These are phyloP conservation scores for Didymella segeticola DNA, from an alignment of 2,329 filamentous ascomycete species.

Conservation along the genomic window DNA sequence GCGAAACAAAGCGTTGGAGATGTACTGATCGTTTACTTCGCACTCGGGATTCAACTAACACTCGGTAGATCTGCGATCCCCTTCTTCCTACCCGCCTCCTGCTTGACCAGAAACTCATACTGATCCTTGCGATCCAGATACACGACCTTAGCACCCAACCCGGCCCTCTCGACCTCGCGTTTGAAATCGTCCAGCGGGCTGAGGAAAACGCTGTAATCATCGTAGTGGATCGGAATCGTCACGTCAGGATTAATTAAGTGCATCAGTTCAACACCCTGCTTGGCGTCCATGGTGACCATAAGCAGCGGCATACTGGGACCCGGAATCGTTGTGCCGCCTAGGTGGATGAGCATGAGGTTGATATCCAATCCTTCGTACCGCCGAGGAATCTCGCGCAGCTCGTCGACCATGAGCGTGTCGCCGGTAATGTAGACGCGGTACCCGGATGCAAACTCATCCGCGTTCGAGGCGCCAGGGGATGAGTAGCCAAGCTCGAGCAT, in stretches of 20 bases:
- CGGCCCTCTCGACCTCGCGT: slow-evolving; percentile 60
- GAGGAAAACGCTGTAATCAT: slow-evolving; percentile 65
- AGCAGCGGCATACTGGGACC: slow-evolving; percentile 64
- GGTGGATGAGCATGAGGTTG: slow-evolving; percentile 71
- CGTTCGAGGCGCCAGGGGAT: slow-evolving; percentile 16
- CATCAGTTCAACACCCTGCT: slow-evolving; percentile 67
- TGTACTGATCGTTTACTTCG: too few species aligned
- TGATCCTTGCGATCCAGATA: slow-evolving; percentile 67
- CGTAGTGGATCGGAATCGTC: slow-evolving; percentile 60
- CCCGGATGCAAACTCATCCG: slow-evolving; percentile 52
- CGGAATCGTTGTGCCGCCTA: slow-evolving; percentile 71
- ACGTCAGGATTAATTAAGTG: slow-evolving; percentile 65
- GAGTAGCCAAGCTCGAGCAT: slow-evolving; percentile 67
- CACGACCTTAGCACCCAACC: slow-evolving; percentile 61
- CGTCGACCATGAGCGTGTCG: slow-evolving; percentile 68
- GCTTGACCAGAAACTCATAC: slow-evolving; percentile 61
- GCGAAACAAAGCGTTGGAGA: not conserved
- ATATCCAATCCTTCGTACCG: slow-evolving; percentile 62
- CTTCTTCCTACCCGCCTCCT: slow-evolving; percentile 11
- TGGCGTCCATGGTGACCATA: slow-evolving; percentile 74
- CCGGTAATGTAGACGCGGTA: slow-evolving; percentile 71
- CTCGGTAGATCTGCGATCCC: not conserved
- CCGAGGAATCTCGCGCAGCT: slow-evolving; percentile 66
- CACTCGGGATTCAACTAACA: not conserved
- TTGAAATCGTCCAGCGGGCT: slow-evolving; percentile 67